Evolutionary conservation across 2,329 filamentous ascomycete genomes (phyloP).

Genomic region (Calycina marina): DNA sequence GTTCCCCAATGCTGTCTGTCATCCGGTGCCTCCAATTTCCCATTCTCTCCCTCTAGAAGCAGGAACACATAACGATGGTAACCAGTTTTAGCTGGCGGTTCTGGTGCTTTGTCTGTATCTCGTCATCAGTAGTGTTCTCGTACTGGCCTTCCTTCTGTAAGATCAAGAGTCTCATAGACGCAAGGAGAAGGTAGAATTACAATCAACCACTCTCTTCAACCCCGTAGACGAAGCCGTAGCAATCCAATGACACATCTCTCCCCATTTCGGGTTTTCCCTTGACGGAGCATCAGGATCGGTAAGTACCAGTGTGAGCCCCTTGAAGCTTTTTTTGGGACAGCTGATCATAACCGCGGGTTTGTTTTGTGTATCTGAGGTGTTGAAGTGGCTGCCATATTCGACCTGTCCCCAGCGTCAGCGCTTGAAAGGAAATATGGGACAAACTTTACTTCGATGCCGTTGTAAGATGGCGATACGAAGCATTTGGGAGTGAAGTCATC

Average conservation of each 20-base stretch:
- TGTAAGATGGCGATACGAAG: conserved; percentile 33
- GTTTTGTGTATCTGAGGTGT: conserved; percentile 16
- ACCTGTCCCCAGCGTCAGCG: not conserved
- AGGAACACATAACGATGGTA: conserved; percentile 43
- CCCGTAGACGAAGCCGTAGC: conserved; percentile 5
- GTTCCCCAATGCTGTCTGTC: conserved; percentile 41
- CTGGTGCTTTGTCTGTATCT: conserved; percentile 34
- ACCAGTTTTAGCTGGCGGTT: conserved; percentile 38
- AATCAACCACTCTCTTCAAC: conserved; percentile 8
- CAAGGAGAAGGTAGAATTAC: conserved; percentile 11
- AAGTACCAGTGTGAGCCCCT: conserved; percentile 31
- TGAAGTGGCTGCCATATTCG: conserved; percentile 19
- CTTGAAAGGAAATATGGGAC: not conserved
- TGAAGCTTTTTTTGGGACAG: conserved; percentile 13
- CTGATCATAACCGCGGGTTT: conserved; percentile 19
- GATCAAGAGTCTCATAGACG: too few relatives aligned
- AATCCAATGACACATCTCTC: conserved; percentile 43
- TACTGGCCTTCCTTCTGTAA: not conserved
- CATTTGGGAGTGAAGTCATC: conserved; percentile 39
- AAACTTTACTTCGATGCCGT: conserved; percentile 6
- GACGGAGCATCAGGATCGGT: conserved; percentile 45
- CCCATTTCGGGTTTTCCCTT: conserved; percentile 36
- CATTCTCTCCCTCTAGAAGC: conserved; percentile 28
- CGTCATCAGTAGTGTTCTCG: not conserved
- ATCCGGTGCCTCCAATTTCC: conserved; percentile 29